These are phyloP conservation scores for Penicillium bovifimosum DNA, from an alignment of 495 filamentous ascomycete species.

Conservation along the genomic window DNA sequence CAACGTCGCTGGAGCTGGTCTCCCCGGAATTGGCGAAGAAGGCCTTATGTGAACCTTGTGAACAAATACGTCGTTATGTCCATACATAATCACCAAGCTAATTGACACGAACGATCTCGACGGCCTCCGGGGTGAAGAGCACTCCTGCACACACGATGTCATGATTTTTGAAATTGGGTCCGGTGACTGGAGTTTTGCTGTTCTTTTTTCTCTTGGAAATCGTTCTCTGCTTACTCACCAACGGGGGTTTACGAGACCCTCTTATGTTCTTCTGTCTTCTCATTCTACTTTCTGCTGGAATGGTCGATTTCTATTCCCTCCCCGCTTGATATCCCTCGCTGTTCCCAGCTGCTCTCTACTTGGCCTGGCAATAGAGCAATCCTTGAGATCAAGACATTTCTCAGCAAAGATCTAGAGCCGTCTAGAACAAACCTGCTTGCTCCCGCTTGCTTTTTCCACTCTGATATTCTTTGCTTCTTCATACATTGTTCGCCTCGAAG, in stretches of 20 bases:
- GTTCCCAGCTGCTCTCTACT: conserved; percentile 6
- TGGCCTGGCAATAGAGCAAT: conserved; percentile 20
- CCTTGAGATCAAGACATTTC: not conserved
- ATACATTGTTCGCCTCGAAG: conserved; percentile 6
- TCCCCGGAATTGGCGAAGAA: conserved; percentile 49
- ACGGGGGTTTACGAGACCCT: not conserved
- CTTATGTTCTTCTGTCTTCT: not conserved
- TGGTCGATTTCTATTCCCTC: conserved; percentile 1
- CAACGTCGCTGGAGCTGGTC: conserved; percentile 46
- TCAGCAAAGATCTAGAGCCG: conserved; percentile 5
- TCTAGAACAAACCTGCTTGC: conserved; percentile 13
- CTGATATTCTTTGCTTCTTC: conserved; percentile 8
- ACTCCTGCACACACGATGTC: conserved; percentile 20
- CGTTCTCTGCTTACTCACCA: not conserved
- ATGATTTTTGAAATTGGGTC: conserved; percentile 18
- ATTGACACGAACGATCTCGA: conserved; percentile 21
- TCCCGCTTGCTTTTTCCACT: not conserved
- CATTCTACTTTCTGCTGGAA: conserved; percentile 4
- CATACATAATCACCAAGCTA: conserved; percentile 22
- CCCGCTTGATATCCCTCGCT: conserved; percentile 19
- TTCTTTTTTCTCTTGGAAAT: conserved; percentile 6
- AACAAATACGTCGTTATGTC: conserved; percentile 12
- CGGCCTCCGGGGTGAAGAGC: conserved; percentile 9
- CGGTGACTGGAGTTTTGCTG: conserved; percentile 23
- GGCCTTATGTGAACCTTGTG: conserved; percentile 35